A percentile compares a stretch with the other conserved stretches of the same genome.
Evolutionary conservation across 768 basidiomycete genomes (phyloP).

Genomic region (Leccinum ochraceum): DNA sequence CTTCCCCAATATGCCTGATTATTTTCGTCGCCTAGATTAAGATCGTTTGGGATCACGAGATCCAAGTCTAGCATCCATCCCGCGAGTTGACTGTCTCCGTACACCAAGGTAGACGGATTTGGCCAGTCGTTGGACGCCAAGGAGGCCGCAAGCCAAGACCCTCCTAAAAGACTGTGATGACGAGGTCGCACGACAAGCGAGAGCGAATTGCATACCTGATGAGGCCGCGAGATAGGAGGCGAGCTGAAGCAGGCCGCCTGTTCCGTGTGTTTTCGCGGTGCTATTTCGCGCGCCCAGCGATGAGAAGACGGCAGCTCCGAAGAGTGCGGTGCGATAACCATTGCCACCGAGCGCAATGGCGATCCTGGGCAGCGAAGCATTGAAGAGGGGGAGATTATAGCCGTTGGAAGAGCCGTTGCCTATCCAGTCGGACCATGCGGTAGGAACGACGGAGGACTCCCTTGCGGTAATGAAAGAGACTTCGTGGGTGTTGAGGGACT

Average conservation of each 20-base stretch:
- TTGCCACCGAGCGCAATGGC: conserved; percentile 72
- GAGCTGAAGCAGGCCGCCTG: conserved; percentile 72
- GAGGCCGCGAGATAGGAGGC: conserved; percentile 67
- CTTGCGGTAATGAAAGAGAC: conserved; percentile 47
- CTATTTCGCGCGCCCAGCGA: conserved; percentile 63
- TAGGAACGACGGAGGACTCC: conserved; percentile 39
- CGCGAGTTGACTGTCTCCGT: conserved; percentile 49
- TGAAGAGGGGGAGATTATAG: conserved; percentile 49
- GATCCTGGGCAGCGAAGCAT: conserved; percentile 47
- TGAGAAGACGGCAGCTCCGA: conserved; percentile 58
- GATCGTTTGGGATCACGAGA: conserved; percentile 55
- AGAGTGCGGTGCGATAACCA: conserved; percentile 67
- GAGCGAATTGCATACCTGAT: conserved; percentile 46
- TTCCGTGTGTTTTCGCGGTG: conserved; percentile 55
- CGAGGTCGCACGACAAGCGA: neutral
- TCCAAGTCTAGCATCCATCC: conserved; percentile 62
- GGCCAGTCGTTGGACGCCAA: conserved; percentile 68
- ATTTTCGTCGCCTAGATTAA: conserved; percentile 42
- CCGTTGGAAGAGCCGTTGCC: conserved; percentile 53
- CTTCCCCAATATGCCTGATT: conserved; percentile 58
- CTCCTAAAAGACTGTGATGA: conserved; percentile 39
- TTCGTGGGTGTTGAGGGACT: conserved; percentile 53
- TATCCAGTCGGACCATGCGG: conserved; percentile 62
- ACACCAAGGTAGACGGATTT: conserved; percentile 53
- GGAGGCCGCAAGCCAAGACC: conserved; percentile 69